Evolutionary conservation across 306 rosid genomes (phyloP), one percentile per base, ranked within the genome.

Genomic region (Albizia julibrissin): DNA sequence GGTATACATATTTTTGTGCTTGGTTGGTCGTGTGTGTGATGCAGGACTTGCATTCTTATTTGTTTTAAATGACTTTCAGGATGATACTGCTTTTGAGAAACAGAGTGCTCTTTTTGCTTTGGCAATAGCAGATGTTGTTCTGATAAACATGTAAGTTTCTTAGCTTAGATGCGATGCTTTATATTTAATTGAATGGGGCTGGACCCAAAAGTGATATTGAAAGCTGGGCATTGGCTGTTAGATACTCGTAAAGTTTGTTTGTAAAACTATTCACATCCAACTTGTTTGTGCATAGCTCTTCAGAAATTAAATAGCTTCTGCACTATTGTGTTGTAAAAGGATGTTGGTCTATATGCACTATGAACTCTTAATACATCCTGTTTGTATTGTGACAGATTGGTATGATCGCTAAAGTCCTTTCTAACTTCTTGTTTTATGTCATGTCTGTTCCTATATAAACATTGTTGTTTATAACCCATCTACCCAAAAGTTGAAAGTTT

Each of bases 51-150:
- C 66, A 27, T 22, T 75, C 78, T 75, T 56, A 59, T 24, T 50
- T 80, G 31, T 79, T 34, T 44, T 34, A 66, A 47, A 84, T 75
- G 10, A 78, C 79, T 84, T 70, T 27, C 94, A 95, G 99, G 97
- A 93, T 84, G 99, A 95, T 85, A 93, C 99, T 50, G 66, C 97
- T 65, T 95, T 95, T n/a, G 99, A 95, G 91, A 95, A 93, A 77
- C 99, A 93, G 81, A 95, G 98, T 70, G 99, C 99, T 47, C 90
- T 93, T 22, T 93, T 93, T 87, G 92, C 98, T 71, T 78, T 93
- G 86, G 93, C 99, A 15, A n/a, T 95, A 84, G 90, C 97, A 6
- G 98, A 95, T 86, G 87, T 92, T 79, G 93, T 92, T 61, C 85
- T 95, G 83, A 90, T 93, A 87, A 95, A 95, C 78, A 91, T 95